Base-by-base conservation (phyloP, 2,329 filamentous ascomycete genomes). In the Fusarium piperis region DNA sequence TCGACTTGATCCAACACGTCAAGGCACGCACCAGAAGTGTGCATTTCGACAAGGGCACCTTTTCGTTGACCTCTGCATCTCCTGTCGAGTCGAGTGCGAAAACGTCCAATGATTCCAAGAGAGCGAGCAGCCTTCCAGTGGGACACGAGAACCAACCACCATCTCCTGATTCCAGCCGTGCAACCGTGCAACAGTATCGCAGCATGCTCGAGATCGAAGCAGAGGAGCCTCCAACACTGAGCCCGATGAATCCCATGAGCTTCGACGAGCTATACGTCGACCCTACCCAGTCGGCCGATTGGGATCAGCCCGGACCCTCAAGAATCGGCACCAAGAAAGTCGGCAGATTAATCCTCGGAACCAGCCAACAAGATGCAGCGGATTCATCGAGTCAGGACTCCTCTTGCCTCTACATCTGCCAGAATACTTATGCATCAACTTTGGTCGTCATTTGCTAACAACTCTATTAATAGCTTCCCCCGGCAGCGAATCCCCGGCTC, bases 191-290 rank as follows among this genome's bases (percentile, higher is more conserved):
- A 8, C 81, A 81, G 46, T 87, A 84, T 71, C 83, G 85, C 65
- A 89, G 86, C 77, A 87, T 89, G 87, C 80, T 89, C 20, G 84
- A 87, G 51, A 80, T 89, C 18, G 86, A 70, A 26, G 16, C 8
- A 5, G 41, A 87, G 48, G 82, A 83, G 30, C 82, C 84, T 3
- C 85, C 86, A 13, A 85, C 72, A 64, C 79, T 88, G 26, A 81
- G 79, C 9, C 80, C 83, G 6, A 78, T 82, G 68, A 81, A 81
- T 58, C 82, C 83, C 35, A 81, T 87, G 69, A 81, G 81, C 12
- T 86, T 84, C 72, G 83, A 85, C 26, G 85, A 87, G 77, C 81
- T 88, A 51, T 84, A 83, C 64, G 70, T 80, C 67, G 75, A 74
- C 26, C 52, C 46, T 13, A 52, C 46, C 65, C 76, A 80, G 70